Percentiles rank a stretch among this genome's conserved stretches.
Evolutionary conservation across 768 basidiomycete genomes (phyloP).

Genomic region (Collybiopsis confluens): DNA sequence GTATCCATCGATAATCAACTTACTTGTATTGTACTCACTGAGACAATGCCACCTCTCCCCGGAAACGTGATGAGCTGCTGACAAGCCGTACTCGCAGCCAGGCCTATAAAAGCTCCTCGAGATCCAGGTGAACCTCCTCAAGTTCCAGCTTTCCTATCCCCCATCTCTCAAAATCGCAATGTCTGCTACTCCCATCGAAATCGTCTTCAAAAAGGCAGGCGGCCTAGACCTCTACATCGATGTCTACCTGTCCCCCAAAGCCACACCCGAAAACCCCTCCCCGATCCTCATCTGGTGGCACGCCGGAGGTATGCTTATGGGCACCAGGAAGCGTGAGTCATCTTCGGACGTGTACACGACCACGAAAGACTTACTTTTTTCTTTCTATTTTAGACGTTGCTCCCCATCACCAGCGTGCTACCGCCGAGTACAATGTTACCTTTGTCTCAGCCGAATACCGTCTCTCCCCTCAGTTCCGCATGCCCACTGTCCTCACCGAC

Average conservation of each 20-base stretch:
- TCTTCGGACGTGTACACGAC: not conserved
- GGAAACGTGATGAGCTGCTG: too few species aligned
- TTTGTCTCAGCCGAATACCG: slow-evolving; percentile 32
- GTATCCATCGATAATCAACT: too few species aligned
- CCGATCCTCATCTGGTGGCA: slow-evolving; percentile 36
- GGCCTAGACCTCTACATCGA: slow-evolving; percentile 29
- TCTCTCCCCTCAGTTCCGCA: slow-evolving; percentile 30
- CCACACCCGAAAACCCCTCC: slow-evolving; percentile 21
- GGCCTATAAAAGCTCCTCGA: too few species aligned
- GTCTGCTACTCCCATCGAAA: slow-evolving; percentile 15
- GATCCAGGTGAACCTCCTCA: too few species aligned
- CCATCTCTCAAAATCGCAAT: too few species aligned
- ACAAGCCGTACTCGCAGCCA: too few species aligned
- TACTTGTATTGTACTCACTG: too few species aligned
- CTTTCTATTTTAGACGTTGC: slow-evolving; percentile 18
- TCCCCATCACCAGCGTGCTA: slow-evolving; percentile 31
- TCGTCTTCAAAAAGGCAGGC: slow-evolving; percentile 27
- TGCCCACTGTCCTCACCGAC: slow-evolving; percentile 31
- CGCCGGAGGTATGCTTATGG: slow-evolving; percentile 28
- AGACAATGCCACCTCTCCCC: too few species aligned
- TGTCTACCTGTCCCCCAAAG: slow-evolving; percentile 27
- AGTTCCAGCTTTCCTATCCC: too few species aligned
- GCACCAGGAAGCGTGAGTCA: slow-evolving; percentile 15
- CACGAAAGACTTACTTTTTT: not conserved
- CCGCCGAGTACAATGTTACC: slow-evolving; percentile 26